Evolutionary conservation across 805 yeast genomes (phyloP).

Genomic region (Suhomyces sp.): DNA sequence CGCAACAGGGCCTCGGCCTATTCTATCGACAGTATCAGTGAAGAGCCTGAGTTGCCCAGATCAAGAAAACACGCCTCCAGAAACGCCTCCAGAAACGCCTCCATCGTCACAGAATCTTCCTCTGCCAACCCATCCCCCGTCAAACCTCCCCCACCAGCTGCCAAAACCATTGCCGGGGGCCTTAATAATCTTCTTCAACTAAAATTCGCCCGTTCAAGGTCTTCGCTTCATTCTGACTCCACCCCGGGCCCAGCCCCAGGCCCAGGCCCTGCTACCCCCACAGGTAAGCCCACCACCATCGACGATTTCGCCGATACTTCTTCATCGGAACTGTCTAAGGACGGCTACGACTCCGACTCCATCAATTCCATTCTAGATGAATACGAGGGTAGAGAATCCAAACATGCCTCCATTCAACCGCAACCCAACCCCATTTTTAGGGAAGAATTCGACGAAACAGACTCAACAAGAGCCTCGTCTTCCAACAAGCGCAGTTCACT

Average conservation of each 20-base stretch:
- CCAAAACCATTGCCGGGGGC: conserved; percentile 1
- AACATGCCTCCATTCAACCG: neutral
- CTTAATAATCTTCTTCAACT: conserved; percentile 18
- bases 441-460: conserved; percentile 29
- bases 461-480: conserved; percentile 1
- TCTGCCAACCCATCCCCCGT: conserved; percentile 5
- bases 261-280: conserved; percentile 2
- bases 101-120: conserved; percentile 9
- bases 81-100: conserved; percentile 4
- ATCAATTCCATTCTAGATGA: conserved; percentile 33
- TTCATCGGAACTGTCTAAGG: conserved; percentile 11
- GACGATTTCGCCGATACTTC: conserved; percentile 44
- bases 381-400: conserved; percentile 16
- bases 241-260: neutral
- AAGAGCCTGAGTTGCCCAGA: conserved; percentile 16
- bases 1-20: conserved; percentile 22
- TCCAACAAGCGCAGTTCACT: conserved; percentile 2
- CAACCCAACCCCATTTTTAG: conserved; percentile 21
- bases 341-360: conserved; percentile 23
- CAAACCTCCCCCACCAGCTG: neutral
- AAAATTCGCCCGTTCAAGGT: conserved; percentile 19
- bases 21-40: conserved; percentile 24
- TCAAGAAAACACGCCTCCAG: neutral
- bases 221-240: conserved; percentile 12
- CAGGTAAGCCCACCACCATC: conserved; percentile 19